Conservation (phyloP, 768 basidiomycete species). For the Termitomyces sp. region DNA sequence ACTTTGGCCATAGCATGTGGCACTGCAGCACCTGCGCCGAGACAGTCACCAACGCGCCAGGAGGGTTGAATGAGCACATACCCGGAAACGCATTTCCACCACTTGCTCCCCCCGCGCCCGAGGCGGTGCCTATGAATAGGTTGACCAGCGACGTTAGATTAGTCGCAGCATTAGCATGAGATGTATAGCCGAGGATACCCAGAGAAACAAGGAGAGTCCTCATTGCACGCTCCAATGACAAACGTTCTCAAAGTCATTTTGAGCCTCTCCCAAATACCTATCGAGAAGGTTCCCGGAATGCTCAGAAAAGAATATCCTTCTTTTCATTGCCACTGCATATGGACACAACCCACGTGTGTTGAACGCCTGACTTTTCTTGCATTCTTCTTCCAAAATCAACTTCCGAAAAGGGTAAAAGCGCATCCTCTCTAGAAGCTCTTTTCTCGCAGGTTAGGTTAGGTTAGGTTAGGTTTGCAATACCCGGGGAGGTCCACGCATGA, state of each 20-base stretch:
- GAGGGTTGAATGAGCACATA: neutral
- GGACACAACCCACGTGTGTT: slow-evolving; percentile 1
- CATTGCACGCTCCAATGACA: neutral
- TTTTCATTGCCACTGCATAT: neutral
- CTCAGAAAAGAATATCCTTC: neutral
- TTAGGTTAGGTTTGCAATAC: too few relatives aligned
- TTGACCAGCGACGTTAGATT: slow-evolving; percentile 43
- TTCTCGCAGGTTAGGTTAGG: too few relatives aligned
- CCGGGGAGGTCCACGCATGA: too few relatives aligned
- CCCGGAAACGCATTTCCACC: slow-evolving; percentile 48
- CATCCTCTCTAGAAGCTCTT: neutral
- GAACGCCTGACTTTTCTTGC: neutral
- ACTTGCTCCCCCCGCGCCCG: slow-evolving; percentile 37
- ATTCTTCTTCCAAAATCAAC: neutral
- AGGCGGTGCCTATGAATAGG: slow-evolving; percentile 44
- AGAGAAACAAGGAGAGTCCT: neutral
- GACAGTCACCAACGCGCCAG: neutral
- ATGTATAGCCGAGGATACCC: neutral
- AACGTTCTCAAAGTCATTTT: neutral
- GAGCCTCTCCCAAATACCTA: neutral
- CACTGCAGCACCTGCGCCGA: slow-evolving; percentile 30
- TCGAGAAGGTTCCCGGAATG: neutral
- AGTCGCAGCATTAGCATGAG: slow-evolving; percentile 8
- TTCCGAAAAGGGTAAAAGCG: neutral
- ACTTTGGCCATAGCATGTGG: slow-evolving; percentile 53